A percentile compares a stretch with the other conserved stretches of the same genome.
These are phyloP conservation scores for Sphaerulina vaccinii DNA, from an alignment of 2,329 filamentous ascomycete genomes.

Conservation along the genomic window DNA sequence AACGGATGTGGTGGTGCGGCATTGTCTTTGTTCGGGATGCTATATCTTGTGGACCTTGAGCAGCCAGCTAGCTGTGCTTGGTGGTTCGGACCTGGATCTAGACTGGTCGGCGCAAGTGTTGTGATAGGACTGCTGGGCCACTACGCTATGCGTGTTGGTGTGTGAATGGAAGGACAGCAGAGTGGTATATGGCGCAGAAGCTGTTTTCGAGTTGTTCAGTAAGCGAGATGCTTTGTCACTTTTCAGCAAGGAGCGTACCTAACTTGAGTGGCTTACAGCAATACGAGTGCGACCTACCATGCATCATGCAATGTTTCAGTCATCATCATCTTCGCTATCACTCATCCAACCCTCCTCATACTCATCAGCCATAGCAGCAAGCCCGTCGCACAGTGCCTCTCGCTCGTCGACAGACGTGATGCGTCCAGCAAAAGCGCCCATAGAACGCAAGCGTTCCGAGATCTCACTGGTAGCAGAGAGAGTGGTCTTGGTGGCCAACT, in stretches of 20 bases:
- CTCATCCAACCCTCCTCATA: constrained; percentile 82
- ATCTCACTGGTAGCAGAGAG: constrained; percentile 75
- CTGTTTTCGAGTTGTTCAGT: neutral
- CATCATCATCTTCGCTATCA: constrained; percentile 65
- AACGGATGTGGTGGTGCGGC: constrained; percentile 14
- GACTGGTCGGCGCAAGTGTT: constrained; percentile 15
- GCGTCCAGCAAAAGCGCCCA: constrained; percentile 54
- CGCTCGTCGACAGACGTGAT: constrained; percentile 73
- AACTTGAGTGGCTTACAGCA: no score
- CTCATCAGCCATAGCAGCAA: constrained; percentile 79
- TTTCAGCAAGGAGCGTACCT: no score
- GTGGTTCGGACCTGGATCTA: constrained; percentile 21
- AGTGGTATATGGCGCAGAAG: neutral
- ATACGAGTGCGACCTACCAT: neutral
- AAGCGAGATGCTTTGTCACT: no score
- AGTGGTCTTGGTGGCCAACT: constrained; percentile 50
- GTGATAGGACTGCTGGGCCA: constrained; percentile 14
- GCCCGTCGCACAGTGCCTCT: constrained; percentile 75
- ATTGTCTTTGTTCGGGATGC: constrained; percentile 13
- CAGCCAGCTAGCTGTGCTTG: constrained; percentile 16
- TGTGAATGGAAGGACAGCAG: neutral
- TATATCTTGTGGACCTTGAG: constrained; percentile 10
- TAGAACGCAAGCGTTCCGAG: constrained; percentile 64
- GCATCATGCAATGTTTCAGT: constrained; percentile 15
- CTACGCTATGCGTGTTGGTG: constrained; percentile 3